phyloP scores from a whole-genome alignment of 345 rosid genomes.

The Eucalyptus marginata region DNA sequence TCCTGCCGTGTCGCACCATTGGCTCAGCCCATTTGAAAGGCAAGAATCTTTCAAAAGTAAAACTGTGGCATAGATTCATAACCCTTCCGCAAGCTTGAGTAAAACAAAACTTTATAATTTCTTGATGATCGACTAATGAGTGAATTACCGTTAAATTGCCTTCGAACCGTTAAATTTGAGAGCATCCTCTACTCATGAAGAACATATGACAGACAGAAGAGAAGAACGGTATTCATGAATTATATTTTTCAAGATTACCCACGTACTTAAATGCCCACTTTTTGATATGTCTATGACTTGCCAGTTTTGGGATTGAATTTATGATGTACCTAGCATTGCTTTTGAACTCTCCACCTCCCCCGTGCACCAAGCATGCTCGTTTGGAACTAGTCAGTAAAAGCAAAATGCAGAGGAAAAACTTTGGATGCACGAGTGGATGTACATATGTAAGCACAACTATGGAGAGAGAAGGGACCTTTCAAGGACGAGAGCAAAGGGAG shows the following conservation, averaged over 20 bases:
- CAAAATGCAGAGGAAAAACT: neutral
- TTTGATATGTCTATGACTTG: neutral
- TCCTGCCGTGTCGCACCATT: neutral
- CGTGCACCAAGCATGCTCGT: neutral
- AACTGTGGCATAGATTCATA: neutral
- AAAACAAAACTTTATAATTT: neutral
- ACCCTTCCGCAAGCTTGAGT: neutral
- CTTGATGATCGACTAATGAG: neutral
- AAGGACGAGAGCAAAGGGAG: slow-evolving; percentile 62
- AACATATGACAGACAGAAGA: neutral
- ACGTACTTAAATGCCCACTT: neutral
- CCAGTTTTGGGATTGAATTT: neutral
- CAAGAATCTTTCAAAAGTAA: neutral
- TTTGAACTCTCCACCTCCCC: neutral
- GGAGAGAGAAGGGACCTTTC: slow-evolving; percentile 39
- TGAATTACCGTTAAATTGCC: neutral
- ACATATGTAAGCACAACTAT: no score
- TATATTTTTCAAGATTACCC: no score
- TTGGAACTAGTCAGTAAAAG: neutral
- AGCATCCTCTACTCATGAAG: neutral
- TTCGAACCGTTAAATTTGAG: neutral
- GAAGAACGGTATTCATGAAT: no score
- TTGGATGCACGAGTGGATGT: neutral
- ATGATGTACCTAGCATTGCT: neutral
- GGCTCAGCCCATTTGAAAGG: neutral